Conservation (phyloP, 2,329 filamentous ascomycete genomes). For the Fusarium algeriense region DNA sequence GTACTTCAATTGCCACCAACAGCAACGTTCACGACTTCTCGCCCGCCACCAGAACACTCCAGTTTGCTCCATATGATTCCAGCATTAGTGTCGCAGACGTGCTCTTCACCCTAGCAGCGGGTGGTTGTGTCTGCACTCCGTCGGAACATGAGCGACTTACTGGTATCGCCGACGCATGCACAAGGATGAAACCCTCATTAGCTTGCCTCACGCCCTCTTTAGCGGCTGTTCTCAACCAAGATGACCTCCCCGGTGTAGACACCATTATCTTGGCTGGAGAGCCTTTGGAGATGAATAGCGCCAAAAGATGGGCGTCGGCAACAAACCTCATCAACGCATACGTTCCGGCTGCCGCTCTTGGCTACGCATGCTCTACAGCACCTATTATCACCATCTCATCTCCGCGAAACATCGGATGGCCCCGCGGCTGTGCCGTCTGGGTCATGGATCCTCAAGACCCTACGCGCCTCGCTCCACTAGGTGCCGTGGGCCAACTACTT, state of each 20-base stretch:
- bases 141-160: neutral
- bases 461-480: conserved; percentile 15
- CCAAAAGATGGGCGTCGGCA: neutral
- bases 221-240: neutral
- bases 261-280: neutral
- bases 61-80: neutral
- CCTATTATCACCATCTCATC: neutral
- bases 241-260: neutral
- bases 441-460: conserved; percentile 22
- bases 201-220: neutral
- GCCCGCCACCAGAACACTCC: neutral
- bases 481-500: conserved; percentile 19
- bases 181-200: neutral
- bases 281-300: neutral
- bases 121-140: neutral
- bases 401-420: conserved; percentile 19
- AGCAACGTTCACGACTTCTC: conserved; percentile 11
- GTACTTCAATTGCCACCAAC: conserved; percentile 11
- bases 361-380: conserved; percentile 12
- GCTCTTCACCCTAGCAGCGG: neutral
- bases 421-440: conserved; percentile 25
- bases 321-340: conserved; percentile 1
- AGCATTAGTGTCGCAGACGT: neutral
- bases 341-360: neutral
- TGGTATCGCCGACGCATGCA: neutral